These are phyloP conservation scores for Aphanomyces invadans DNA, from an alignment of 352 stramenopile species.

Conservation along the genomic window DNA sequence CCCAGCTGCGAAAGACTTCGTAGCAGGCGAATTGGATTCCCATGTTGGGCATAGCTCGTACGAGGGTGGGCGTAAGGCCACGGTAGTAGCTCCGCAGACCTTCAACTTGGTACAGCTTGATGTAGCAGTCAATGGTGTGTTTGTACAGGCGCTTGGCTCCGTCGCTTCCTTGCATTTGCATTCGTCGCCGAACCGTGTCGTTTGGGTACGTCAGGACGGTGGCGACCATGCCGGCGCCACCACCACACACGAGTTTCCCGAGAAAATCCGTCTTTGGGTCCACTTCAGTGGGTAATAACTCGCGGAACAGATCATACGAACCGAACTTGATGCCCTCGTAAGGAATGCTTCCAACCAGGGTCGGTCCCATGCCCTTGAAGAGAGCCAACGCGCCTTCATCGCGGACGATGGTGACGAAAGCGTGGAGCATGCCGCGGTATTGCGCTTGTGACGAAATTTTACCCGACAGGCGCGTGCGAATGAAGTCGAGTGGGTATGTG, in stretches of 20 bases:
- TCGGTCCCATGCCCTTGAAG: constrained; percentile 65
- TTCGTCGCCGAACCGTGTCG: constrained; percentile 72
- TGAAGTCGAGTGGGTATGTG: constrained; percentile 81
- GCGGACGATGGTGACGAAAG: constrained; percentile 53
- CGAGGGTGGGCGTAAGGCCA: constrained; percentile 64
- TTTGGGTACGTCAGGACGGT: constrained; percentile 85
- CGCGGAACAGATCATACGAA: constrained; percentile 62
- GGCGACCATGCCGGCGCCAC: constrained; percentile 69
- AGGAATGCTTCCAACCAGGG: constrained; percentile 55
- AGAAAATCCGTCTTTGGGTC: constrained; percentile 50
- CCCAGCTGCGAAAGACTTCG: constrained; percentile 42
- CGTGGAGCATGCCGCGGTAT: constrained; percentile 66
- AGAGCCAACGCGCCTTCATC: constrained; percentile 58
- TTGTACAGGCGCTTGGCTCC: constrained; percentile 51
- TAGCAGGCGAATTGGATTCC: constrained; percentile 84
- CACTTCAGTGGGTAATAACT: constrained; percentile 43
- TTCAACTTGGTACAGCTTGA: constrained; percentile 51
- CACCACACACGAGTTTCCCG: constrained; percentile 67
- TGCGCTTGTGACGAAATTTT: constrained; percentile 54
- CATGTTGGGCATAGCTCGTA: constrained; percentile 81
- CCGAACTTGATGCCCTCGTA: constrained; percentile 82
- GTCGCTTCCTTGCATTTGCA: constrained; percentile 82
- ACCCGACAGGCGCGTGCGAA: constrained; percentile 71
- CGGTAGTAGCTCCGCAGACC: constrained; percentile 66
- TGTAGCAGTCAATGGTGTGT: constrained; percentile 71